Evolutionary conservation across 179 eudicot species (phyloP), one percentile per base, ranked within the genome.

Genomic region (Carnegiea gigantea): DNA sequence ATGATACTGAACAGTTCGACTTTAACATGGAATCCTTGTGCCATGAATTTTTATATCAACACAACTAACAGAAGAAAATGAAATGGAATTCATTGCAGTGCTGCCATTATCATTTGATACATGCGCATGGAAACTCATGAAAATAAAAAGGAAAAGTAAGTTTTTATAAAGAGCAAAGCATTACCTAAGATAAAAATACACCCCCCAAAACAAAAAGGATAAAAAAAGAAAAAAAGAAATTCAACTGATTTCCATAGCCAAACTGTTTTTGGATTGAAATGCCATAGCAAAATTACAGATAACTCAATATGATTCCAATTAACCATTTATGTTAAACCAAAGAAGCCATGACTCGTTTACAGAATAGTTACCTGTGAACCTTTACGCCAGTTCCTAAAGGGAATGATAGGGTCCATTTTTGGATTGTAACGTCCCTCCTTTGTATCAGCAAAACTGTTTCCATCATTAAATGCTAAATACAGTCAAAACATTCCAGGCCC

Each of bases 361-460:
- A 8, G 36, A 33, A 46, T 38, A 9, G 57, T 79, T 85, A 93
- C 98, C 98, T 95, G 98, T 78, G 98, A 95, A 82, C 97, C 98
- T 89, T 95, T 95, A 75, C 98, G 92, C 98, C 98, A 95, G 82
- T 91, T 86, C 43, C 81, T 82, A 70, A 90, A 85, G 77, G 95
- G 95, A 83, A 95, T 83, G 13, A 89, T 82, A 46, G 98, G 95
- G 87, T 93, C 83, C 98, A 95, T 95, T 86, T 90, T 93, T 20
- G 97, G 98, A 82, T 93, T 93, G 86, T 93, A 95, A 68, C 98
- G 98, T 48, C 96, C 92, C 70, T 93, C 97, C 86, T 95, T 94
- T 64, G 90, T 90, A 84, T 95, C 98, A 81, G 98, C 88, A 88
- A 95, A 95, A 81, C 97, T 93, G 90, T 36, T 70, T 30, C 62